Conservation (phyloP, 1,284 basidiomycete genomes). For the Marasmius tenuissimus region DNA sequence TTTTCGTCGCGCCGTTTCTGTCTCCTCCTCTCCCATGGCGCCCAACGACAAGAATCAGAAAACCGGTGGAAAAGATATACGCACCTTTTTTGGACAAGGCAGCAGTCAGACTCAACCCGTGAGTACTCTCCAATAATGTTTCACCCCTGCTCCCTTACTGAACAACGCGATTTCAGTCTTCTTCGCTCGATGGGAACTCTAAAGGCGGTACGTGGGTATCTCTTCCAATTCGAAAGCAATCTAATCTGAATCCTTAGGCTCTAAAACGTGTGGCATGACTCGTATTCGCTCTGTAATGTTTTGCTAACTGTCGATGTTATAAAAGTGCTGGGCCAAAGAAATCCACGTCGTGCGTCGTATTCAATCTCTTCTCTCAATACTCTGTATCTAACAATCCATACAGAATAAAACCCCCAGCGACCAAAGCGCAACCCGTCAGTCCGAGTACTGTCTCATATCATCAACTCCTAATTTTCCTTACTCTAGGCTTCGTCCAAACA, state of each 20-base stretch:
- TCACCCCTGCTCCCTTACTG: neutral
- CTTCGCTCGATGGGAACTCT: neutral
- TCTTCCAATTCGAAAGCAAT: neutral
- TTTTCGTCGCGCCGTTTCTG: neutral
- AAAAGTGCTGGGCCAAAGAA: neutral
- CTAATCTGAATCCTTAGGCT: neutral
- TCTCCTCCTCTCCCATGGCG: neutral
- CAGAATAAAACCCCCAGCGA: neutral
- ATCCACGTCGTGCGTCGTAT: neutral
- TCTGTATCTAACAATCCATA: no score
- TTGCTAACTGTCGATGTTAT: neutral
- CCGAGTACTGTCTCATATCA: neutral
- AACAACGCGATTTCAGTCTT: neutral
- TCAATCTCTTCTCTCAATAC: neutral
- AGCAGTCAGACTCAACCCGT: neutral
- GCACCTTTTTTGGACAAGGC: neutral
- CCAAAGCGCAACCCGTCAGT: neutral
- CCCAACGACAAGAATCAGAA: neutral
- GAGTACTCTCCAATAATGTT: neutral
- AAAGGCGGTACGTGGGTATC: neutral
- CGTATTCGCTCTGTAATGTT: neutral
- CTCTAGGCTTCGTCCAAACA: conserved; percentile 1
- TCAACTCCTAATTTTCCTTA: neutral
- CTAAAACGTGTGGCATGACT: neutral
- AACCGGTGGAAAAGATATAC: neutral